Evolutionary conservation across 345 rosid genomes (phyloP).

Genomic region (Populus alba): DNA sequence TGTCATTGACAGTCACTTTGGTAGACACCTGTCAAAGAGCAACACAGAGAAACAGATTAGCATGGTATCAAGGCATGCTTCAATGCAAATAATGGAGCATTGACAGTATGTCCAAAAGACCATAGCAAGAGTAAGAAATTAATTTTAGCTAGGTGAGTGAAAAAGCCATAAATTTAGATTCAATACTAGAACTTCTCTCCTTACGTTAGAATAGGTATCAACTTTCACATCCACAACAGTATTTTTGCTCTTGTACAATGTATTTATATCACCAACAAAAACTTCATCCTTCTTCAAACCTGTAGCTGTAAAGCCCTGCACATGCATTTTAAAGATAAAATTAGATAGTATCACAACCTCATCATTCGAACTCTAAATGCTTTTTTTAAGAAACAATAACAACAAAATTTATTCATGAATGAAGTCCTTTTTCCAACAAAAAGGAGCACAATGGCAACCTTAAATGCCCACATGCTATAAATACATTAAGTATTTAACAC

Average conservation of each 20-base stretch:
- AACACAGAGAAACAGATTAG: not conserved
- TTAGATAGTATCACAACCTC: conserved; percentile 1
- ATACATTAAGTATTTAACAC: not conserved
- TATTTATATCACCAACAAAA: conserved; percentile 69
- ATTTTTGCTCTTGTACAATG: conserved; percentile 54
- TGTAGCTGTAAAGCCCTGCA: conserved; percentile 70
- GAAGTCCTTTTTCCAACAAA: not conserved
- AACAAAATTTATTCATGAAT: not conserved
- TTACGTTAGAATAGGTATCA: conserved; percentile 70
- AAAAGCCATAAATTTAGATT: not conserved
- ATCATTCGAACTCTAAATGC: not conserved
- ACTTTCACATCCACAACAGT: conserved; percentile 72
- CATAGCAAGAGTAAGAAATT: not conserved
- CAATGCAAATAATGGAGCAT: not conserved
- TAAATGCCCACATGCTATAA: not conserved
- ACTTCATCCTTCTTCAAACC: conserved; percentile 62
- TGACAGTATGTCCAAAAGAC: not conserved
- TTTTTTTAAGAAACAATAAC: conserved; percentile 2
- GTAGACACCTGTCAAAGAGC: conserved; percentile 48
- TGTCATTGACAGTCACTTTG: conserved; percentile 61
- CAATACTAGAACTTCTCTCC: conserved; percentile 14
- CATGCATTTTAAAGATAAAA: not conserved
- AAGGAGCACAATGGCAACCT: not conserved
- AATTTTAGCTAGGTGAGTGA: not conserved
- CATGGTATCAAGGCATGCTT: not conserved